phyloP scores from a whole-genome alignment of 495 filamentous ascomycete genomes.

The Hyaloscypha bicolor region DNA sequence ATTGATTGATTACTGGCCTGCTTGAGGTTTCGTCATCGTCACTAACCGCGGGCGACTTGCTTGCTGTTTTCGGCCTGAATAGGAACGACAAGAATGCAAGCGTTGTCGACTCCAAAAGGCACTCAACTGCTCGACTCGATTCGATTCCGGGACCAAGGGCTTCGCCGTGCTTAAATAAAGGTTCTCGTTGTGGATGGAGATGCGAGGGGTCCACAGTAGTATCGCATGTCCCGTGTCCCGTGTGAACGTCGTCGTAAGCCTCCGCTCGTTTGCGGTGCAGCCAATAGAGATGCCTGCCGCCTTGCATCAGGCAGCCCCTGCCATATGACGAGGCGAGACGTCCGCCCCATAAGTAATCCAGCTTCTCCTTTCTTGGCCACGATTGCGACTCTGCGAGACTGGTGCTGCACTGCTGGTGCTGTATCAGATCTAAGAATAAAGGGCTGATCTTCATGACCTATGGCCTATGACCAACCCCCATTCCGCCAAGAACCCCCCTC shows the following conservation, averaged over 20 bases:
- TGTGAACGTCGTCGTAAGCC: not conserved
- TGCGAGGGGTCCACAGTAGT: not conserved
- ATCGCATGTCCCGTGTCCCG: no score
- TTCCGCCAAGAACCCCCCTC: not conserved
- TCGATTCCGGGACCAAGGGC: not conserved
- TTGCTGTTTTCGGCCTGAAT: not conserved
- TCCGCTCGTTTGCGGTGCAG: no score
- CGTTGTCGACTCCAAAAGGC: not conserved
- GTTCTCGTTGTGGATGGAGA: not conserved
- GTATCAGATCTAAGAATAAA: not conserved
- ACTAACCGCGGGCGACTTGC: not conserved
- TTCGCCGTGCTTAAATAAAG: not conserved
- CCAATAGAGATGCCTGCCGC: no score
- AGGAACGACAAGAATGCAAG: not conserved
- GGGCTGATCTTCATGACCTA: not conserved
- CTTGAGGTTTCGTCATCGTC: not conserved
- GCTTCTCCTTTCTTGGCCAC: not conserved
- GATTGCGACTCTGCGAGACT: not conserved
- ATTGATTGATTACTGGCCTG: no score
- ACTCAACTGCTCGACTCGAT: not conserved
- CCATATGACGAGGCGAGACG: no score
- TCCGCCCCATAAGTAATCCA: no score
- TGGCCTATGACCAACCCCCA: not conserved
- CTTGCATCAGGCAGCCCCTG: no score
- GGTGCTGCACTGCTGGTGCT: not conserved